Evolutionary conservation across 2,329 filamentous ascomycete species (phyloP), one percentile per base, ranked within the genome.

Genomic region (Delphinella strobiligena): DNA sequence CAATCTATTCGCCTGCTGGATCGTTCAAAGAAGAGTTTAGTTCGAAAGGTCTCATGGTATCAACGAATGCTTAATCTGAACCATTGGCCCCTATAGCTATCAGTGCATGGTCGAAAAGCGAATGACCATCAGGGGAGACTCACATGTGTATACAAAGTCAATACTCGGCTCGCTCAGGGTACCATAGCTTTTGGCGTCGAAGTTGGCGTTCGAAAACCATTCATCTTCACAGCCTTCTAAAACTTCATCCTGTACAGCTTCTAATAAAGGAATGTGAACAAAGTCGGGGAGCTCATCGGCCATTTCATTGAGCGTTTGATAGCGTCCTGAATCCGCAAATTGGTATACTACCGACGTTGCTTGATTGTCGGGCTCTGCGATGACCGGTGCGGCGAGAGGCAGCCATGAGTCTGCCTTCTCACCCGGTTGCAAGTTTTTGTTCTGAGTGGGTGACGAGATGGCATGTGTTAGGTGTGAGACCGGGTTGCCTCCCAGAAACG

Each of bases 11-110:
- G n/a, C 61, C 61, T 12, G 60, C 54, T 1, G 48, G 36, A 39
- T 64, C 61, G 42, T 65, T 66, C 7, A 66, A 53, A 3, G 56
- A 55, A 1, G 61, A 64, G 36, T 61, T 56, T 9, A 60, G 24
- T 45, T 66, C 63, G 40, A 61, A 66, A 7, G 51, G 51, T 31
- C 53, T 54, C 33, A 61, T 61, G 9, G 58, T 60, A 5, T 52
- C 43, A 16, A 49, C 52, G 35, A 66, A 61, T 11, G 58, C 56
- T 17, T 49, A 42, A 11, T 66, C 62, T 2, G 61, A 62, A 11
- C 63, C 62, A 43, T 66, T 66, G 22, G 66, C 61, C 62, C 62
- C 63, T 51, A 5, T n/a, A n/a, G n/a, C n/a, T n/a, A n/a, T n/a
- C n/a, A n/a, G n/a, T n/a, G 2, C 27, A 36, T 5, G 5, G 9